Evolutionary conservation across 2,329 filamentous ascomycete genomes (phyloP).

Genomic region (Colletotrichum endophyticum): DNA sequence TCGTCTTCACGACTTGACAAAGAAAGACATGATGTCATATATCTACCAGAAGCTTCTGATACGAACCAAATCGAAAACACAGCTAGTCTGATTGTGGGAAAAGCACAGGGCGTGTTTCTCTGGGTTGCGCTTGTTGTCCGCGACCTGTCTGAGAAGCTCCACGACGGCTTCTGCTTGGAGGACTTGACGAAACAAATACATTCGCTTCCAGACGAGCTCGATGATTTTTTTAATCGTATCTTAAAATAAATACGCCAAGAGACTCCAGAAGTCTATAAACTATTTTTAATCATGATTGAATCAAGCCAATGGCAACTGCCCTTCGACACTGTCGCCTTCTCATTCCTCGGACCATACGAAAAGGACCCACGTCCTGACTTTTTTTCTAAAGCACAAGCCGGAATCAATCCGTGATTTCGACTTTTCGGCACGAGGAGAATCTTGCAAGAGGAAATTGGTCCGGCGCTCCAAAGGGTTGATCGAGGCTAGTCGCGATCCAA

Average conservation of each 20-base stretch:
- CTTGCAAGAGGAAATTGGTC: too few relatives aligned
- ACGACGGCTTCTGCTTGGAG: too few relatives aligned
- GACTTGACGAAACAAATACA: background rate
- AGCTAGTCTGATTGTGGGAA: background rate
- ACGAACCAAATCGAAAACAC: too few relatives aligned
- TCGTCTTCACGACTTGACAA: rapidly evolving
- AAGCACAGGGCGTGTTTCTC: background rate
- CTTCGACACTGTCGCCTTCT: too few relatives aligned
- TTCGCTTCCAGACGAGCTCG: background rate
- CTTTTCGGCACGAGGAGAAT: too few relatives aligned
- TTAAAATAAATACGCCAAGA: background rate
- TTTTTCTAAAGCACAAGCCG: too few relatives aligned
- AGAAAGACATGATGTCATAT: background rate
- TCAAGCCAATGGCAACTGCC: background rate
- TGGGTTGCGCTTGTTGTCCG: background rate
- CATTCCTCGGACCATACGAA: background rate
- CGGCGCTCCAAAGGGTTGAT: too few relatives aligned
- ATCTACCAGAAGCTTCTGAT: too few relatives aligned
- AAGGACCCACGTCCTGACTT: background rate
- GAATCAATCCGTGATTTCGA: too few relatives aligned
- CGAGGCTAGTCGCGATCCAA: too few relatives aligned
- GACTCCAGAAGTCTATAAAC: rapidly evolving
- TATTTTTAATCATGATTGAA: rapidly evolving
- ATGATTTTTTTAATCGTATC: too few relatives aligned
- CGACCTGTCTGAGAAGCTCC: too few relatives aligned